Evolutionary conservation across 192 early-diverging fungal species (phyloP).

Genomic region (Gryganskiella cystojenkinii): DNA sequence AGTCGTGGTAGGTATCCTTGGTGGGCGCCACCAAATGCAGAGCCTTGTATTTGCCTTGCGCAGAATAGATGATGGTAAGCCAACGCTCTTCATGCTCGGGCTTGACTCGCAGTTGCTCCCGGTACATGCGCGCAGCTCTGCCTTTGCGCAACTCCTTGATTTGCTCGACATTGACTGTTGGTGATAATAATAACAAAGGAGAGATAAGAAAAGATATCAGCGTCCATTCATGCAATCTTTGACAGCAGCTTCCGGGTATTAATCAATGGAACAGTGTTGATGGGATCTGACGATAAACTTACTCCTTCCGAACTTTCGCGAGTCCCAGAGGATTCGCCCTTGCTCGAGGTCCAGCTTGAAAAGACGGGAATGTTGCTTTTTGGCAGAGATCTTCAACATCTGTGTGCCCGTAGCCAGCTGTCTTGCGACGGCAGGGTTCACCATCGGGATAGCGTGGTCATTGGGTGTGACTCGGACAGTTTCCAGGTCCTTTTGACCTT

Average conservation of each 20-base stretch:
- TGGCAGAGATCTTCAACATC: slow-evolving; percentile 55
- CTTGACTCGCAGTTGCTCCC: slow-evolving; percentile 48
- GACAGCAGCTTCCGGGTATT: too few relatives aligned
- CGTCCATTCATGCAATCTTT: too few relatives aligned
- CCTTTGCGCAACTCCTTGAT: slow-evolving; percentile 58
- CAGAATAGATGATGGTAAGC: slow-evolving; percentile 57
- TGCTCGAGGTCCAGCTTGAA: slow-evolving; percentile 58
- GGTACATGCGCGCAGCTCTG: slow-evolving; percentile 53
- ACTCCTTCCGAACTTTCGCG: slow-evolving; percentile 56
- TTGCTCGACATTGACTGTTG: slow-evolving; percentile 58
- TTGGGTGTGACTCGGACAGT: slow-evolving; percentile 1
- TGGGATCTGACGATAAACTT: too few relatives aligned
- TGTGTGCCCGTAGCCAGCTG: slow-evolving; percentile 43
- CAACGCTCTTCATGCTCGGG: slow-evolving; percentile 51
- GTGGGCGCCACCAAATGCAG: slow-evolving; percentile 56
- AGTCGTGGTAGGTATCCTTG: slow-evolving; percentile 46
- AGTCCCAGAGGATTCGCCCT: slow-evolving; percentile 58
- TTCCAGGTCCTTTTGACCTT: neutral
- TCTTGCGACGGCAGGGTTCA: slow-evolving; percentile 14
- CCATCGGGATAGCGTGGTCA: neutral
- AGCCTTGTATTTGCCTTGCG: slow-evolving; percentile 56
- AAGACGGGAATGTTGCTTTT: slow-evolving; percentile 45
- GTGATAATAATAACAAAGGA: neutral
- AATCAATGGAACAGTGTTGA: neutral
- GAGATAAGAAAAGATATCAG: slow-evolving; percentile 10